These are phyloP conservation scores for Tympanopsis confertula DNA, from an alignment of 2,329 filamentous ascomycete species.

Conservation along the genomic window DNA sequence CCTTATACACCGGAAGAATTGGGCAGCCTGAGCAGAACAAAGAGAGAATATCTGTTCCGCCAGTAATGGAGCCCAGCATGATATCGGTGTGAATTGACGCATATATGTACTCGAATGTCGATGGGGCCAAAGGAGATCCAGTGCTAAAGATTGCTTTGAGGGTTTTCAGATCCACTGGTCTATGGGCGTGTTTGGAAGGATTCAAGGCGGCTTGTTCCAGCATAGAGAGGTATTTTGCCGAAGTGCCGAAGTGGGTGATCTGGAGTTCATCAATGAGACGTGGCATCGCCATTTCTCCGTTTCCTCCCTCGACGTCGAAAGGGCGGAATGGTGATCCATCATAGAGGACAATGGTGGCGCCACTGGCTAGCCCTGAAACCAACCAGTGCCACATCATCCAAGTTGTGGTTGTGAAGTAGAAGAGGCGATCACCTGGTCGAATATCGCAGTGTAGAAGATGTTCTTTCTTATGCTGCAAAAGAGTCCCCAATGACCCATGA, in stretches of 20 bases:
- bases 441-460: constrained; percentile 80
- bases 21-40: constrained; percentile 81
- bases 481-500: constrained; percentile 77
- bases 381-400: constrained; percentile 99
- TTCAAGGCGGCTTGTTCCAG: constrained; percentile 68
- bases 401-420: constrained; percentile 89
- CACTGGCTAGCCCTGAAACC: constrained; percentile 71
- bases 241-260: constrained; percentile 91
- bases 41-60: constrained; percentile 92
- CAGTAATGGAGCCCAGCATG: constrained; percentile 86
- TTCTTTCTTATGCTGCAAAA: constrained; percentile 96
- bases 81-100: constrained; percentile 64
- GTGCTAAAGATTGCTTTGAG: constrained; percentile 87
- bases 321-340: constrained; percentile 84
- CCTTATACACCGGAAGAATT: constrained; percentile 58
- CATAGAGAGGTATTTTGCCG: constrained; percentile 82
- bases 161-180: constrained; percentile 40
- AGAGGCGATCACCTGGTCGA: constrained; percentile 57
- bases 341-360: constrained; percentile 76
- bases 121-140: constrained; percentile 81
- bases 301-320: constrained; percentile 8
- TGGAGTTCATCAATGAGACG: constrained; percentile 66
- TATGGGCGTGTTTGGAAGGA: constrained; percentile 36
- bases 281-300: constrained; percentile 72
- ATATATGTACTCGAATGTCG: constrained; percentile 87